Evolutionary conservation across 2,329 filamentous ascomycete genomes (phyloP).

Genomic region (Dactylellina leptospora): DNA sequence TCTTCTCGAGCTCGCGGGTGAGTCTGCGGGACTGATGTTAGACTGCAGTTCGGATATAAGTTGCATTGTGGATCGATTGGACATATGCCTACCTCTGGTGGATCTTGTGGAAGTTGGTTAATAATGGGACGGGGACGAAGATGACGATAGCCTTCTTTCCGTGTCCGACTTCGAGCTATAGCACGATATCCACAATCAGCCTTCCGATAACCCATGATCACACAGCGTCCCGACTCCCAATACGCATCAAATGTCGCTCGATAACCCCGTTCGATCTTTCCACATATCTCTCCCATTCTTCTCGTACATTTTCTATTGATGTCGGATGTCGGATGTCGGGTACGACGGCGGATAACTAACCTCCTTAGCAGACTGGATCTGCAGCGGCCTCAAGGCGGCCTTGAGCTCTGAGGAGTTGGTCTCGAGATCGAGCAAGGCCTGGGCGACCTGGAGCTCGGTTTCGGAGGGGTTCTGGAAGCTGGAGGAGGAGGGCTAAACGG

Average conservation of each 20-base stretch:
- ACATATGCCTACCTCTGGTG: conserved; percentile 88
- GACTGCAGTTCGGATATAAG: conserved; percentile 6
- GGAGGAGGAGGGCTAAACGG: conserved; percentile 62
- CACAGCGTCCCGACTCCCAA: neutral
- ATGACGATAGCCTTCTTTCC: conserved; percentile 99
- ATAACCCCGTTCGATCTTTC: neutral
- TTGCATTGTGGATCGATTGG: neutral
- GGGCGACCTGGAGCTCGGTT: conserved; percentile 96
- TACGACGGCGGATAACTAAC: conserved; percentile 69
- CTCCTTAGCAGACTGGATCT: conserved; percentile 99
- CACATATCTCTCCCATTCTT: neutral
- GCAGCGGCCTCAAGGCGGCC: conserved; percentile 92
- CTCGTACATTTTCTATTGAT: conserved; percentile 7
- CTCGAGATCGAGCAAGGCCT: conserved; percentile 98
- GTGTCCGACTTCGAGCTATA: conserved; percentile 99
- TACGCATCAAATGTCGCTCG: neutral
- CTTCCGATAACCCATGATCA: conserved; percentile 54
- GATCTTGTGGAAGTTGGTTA: conserved; percentile 98
- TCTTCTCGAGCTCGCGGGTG: conserved; percentile 99
- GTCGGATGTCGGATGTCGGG: conserved; percentile 21
- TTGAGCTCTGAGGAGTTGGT: conserved; percentile 98
- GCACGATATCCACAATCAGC: conserved; percentile 46
- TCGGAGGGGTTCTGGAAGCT: conserved; percentile 95
- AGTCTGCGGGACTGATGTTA: conserved; percentile 68
- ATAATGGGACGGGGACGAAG: conserved; percentile 99